Evolutionary conservation across 768 basidiomycete species (phyloP), one percentile per base, ranked within the genome.

Genomic region (Roridomyces roridus): DNA sequence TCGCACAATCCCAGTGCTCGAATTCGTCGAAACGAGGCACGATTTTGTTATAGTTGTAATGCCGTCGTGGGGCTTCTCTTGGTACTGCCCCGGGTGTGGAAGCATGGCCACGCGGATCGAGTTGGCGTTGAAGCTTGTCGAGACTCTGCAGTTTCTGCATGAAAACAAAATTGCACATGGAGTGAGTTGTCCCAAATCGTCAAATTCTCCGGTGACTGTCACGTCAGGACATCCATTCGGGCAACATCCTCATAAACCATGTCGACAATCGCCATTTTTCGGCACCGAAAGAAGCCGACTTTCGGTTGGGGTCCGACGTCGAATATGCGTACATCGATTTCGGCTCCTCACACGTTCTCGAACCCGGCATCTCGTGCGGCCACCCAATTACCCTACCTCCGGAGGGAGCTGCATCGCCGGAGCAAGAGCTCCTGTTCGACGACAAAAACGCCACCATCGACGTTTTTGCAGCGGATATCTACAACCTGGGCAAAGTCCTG

Each of bases 301-400:
- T 46, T 15, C 44, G 44, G 8, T 14, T 21, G 15, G 28, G 18
- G 5, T 31, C n/a, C 44, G 34, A 46, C 26, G 12, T 29, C 4
- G 44, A 46, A 46, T 46, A 48, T 12, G 46, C 35, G 21, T 48
- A 34, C 25, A 35, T 48, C n/a, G 46, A 48, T n/a, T n/a, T n/a
- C n/a, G n/a, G n/a, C n/a, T n/a, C n/a, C n/a, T n/a, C n/a, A n/a
- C n/a, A n/a, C n/a, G n/a, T n/a, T n/a, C n/a, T n/a, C n/a, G n/a
- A n/a, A n/a, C n/a, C n/a, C n/a, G n/a, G n/a, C n/a, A n/a, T n/a
- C n/a, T n/a, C n/a, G n/a, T n/a, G n/a, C n/a, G n/a, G n/a, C n/a
- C n/a, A n/a, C n/a, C n/a, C n/a, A n/a, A n/a, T n/a, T n/a, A n/a
- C n/a, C n/a, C n/a, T n/a, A n/a, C n/a, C n/a, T n/a, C n/a, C n/a